Evolutionary conservation across 1,139 yeast species (phyloP).

Genomic region (Nakaseomyces bracarensis): DNA sequence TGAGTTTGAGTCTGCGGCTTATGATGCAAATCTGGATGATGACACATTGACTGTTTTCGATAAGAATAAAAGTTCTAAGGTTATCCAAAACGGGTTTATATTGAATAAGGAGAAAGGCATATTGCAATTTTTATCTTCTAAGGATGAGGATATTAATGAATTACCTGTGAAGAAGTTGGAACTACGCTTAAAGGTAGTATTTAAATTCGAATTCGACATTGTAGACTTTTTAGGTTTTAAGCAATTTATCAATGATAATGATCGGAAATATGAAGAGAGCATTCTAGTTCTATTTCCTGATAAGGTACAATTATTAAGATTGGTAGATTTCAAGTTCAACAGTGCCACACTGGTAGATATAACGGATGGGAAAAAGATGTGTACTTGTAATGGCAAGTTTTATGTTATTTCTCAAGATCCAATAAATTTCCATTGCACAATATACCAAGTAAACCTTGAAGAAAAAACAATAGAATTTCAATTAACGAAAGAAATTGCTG

Average conservation of each 20-base stretch:
- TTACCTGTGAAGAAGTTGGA: slow-evolving; percentile 31
- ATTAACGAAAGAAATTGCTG: neutral
- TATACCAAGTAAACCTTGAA: slow-evolving; percentile 16
- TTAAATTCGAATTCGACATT: slow-evolving; percentile 39
- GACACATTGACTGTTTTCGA: slow-evolving; percentile 39
- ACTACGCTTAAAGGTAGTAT: slow-evolving; percentile 38
- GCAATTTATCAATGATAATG: slow-evolving; percentile 21
- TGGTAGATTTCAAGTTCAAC: slow-evolving; percentile 29
- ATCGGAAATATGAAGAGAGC: slow-evolving; percentile 22
- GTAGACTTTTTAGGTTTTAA: slow-evolving; percentile 32
- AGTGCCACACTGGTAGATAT: slow-evolving; percentile 24
- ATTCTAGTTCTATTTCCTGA: slow-evolving; percentile 35
- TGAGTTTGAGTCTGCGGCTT: slow-evolving; percentile 19
- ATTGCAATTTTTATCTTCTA: slow-evolving; percentile 24
- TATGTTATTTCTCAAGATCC: slow-evolving; percentile 18
- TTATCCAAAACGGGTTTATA: slow-evolving; percentile 43
- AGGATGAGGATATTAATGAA: slow-evolving; percentile 23
- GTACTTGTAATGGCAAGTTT: slow-evolving; percentile 29
- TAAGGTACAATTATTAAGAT: slow-evolving; percentile 37
- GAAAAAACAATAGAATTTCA: neutral
- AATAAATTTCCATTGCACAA: slow-evolving; percentile 8
- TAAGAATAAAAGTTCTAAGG: slow-evolving; percentile 30
- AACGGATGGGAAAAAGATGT: slow-evolving; percentile 25
- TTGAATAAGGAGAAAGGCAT: slow-evolving; percentile 30
- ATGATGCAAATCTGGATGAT: slow-evolving; percentile 28